Evolutionary conservation across 768 basidiomycete genomes (phyloP).

Genomic region (Boletus sp.): DNA sequence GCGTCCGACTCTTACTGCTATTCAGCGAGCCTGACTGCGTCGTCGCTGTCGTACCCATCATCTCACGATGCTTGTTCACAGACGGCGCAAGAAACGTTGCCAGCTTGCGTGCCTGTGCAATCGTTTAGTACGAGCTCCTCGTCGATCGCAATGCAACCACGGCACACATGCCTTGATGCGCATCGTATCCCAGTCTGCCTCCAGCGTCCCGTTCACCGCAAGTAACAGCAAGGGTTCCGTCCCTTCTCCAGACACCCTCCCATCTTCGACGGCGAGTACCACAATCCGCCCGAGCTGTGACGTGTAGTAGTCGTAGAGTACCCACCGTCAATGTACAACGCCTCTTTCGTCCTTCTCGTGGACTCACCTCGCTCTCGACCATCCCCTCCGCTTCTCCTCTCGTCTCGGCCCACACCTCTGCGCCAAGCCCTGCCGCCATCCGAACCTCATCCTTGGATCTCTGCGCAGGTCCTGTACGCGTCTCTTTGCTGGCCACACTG

Average conservation of each 20-base stretch:
- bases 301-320: constrained; percentile 1
- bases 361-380: constrained; percentile 73
- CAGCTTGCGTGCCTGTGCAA: constrained; percentile 30
- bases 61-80: constrained; percentile 36
- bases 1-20: constrained; percentile 25
- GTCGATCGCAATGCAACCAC: background rate
- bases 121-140: background rate
- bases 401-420: constrained; percentile 78
- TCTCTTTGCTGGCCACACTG: constrained; percentile 10
- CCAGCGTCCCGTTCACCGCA: constrained; percentile 59
- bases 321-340: background rate
- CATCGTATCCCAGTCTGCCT: constrained; percentile 65
- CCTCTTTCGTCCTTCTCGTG: background rate
- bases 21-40: constrained; percentile 5
- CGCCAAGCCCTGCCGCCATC: constrained; percentile 66
- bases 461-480: constrained; percentile 4
- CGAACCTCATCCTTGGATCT: constrained; percentile 71
- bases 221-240: constrained; percentile 61
- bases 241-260: constrained; percentile 3
- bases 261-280: constrained; percentile 60
- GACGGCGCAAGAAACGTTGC: constrained; percentile 33
- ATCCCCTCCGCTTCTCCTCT: constrained; percentile 51
- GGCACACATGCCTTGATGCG: constrained; percentile 51
- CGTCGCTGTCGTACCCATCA: constrained; percentile 15
- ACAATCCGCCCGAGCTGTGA: constrained; percentile 65